phyloP scores from a whole-genome alignment of 2,329 filamentous ascomycete genomes.

The Aureobasidium lini region DNA sequence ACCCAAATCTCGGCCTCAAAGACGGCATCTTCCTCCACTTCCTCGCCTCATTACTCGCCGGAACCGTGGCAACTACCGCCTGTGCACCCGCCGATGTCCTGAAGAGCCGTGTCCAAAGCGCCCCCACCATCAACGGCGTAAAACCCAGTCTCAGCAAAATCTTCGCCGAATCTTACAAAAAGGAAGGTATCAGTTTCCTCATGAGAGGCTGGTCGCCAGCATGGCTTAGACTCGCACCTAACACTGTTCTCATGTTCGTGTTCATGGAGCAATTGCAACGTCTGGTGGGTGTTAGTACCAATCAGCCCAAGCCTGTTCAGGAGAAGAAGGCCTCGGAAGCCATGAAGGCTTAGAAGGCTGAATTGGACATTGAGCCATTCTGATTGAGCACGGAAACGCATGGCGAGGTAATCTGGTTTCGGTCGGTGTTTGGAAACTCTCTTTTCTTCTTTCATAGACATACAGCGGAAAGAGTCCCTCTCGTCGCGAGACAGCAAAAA shows the following conservation, averaged over 20 bases:
- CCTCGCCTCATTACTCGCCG: conserved; percentile 10
- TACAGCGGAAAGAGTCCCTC: not conserved
- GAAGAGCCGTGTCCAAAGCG: not conserved
- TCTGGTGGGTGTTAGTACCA: not conserved
- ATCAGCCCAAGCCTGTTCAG: not conserved
- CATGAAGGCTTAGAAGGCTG: not conserved
- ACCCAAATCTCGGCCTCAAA: not conserved
- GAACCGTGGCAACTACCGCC: conserved; percentile 6
- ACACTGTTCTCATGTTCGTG: conserved; percentile 9
- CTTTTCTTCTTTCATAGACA: not conserved
- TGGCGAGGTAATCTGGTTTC: not conserved
- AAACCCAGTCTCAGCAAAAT: conserved; percentile 11
- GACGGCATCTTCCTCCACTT: conserved; percentile 11
- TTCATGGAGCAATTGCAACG: conserved; percentile 9
- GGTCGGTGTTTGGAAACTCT: not conserved
- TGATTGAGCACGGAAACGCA: not conserved
- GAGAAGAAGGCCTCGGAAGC: conserved; percentile 6
- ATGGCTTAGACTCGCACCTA: conserved; percentile 10
- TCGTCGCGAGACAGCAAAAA: not conserved
- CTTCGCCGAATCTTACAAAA: conserved; percentile 4
- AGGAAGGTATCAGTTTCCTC: conserved; percentile 8
- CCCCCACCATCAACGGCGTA: not conserved
- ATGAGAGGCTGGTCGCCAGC: conserved; percentile 13
- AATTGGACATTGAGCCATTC: not conserved
- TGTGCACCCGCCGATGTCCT: conserved; percentile 11